Evolutionary conservation across 495 filamentous ascomycete species (phyloP).

Genomic region (Aspergillus ellipticus): DNA sequence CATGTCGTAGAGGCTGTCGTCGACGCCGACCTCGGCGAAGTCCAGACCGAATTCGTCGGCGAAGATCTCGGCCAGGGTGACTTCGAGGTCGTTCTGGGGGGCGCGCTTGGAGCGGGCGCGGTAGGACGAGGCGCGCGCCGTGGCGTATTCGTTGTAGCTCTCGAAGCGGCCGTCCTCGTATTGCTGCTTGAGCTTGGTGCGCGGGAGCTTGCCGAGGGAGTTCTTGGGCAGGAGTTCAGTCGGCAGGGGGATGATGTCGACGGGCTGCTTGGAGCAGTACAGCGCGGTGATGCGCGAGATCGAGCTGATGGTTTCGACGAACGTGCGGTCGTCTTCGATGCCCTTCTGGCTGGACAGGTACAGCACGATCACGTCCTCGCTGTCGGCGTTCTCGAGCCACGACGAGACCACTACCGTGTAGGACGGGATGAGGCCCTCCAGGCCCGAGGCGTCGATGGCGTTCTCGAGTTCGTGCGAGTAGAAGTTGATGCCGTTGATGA

Average conservation of each 20-base stretch:
- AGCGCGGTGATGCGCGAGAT: not conserved
- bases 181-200: slow-evolving; percentile 30
- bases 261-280: not conserved
- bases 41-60: slow-evolving; percentile 9
- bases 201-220: slow-evolving; percentile 44
- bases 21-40: slow-evolving; percentile 15
- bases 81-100: slow-evolving; percentile 12
- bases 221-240: not conserved
- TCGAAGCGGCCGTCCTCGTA: slow-evolving; percentile 9
- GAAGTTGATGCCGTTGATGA: not conserved
- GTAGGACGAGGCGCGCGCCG: slow-evolving; percentile 15
- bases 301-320: not conserved
- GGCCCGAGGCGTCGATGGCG: not conserved
- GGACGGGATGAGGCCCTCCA: not conserved
- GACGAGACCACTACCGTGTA: not conserved
- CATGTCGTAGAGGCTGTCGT: slow-evolving; percentile 35
- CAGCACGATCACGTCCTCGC: not conserved
- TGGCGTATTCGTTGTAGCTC: slow-evolving; percentile 17
- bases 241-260: not conserved
- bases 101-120: not conserved
- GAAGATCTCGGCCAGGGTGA: slow-evolving; percentile 18
- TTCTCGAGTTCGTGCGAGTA: not conserved
- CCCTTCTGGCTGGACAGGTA: not conserved
- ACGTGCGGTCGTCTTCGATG: not conserved
- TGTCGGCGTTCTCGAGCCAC: not conserved